Conservation (phyloP, 345 rosid genomes). For the Salix udensis region DNA sequence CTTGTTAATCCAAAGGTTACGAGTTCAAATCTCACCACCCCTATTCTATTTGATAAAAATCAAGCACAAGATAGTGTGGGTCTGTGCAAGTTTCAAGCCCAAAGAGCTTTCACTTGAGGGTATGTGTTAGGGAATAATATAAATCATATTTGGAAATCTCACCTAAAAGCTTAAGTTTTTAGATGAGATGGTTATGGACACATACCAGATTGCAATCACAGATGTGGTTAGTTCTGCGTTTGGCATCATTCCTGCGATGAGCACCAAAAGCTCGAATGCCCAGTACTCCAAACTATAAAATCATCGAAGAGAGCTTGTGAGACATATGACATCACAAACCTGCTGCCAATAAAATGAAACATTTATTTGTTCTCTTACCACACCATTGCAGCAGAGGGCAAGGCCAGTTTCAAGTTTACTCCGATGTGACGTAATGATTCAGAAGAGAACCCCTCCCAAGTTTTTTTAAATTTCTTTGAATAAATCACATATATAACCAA, state of each 20-base stretch:
- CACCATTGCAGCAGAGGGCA: constrained; percentile 75
- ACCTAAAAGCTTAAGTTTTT: too few relatives aligned
- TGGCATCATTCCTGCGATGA: constrained; percentile 69
- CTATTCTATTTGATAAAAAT: too few relatives aligned
- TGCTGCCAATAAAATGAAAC: background rate
- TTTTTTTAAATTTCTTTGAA: constrained; percentile 37
- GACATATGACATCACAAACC: background rate
- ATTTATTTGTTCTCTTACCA: constrained; percentile 40
- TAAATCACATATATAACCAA: constrained; percentile 41
- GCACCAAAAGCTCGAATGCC: constrained; percentile 78
- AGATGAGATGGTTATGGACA: background rate
- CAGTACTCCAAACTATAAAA: constrained; percentile 60
- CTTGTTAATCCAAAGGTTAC: too few relatives aligned
- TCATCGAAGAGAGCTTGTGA: background rate
- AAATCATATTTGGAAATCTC: too few relatives aligned
- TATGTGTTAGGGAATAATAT: too few relatives aligned
- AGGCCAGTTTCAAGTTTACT: constrained; percentile 42
- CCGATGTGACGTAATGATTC: constrained; percentile 37
- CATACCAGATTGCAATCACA: constrained; percentile 66
- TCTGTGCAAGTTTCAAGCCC: too few relatives aligned
- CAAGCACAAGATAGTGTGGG: too few relatives aligned
- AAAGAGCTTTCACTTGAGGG: too few relatives aligned
- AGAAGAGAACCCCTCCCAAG: constrained; percentile 57
- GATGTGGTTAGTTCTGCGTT: constrained; percentile 56
- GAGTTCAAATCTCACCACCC: too few relatives aligned